phyloP scores from a whole-genome alignment of 192 early-diverging fungal species.

The Thamnidium elegans region DNA sequence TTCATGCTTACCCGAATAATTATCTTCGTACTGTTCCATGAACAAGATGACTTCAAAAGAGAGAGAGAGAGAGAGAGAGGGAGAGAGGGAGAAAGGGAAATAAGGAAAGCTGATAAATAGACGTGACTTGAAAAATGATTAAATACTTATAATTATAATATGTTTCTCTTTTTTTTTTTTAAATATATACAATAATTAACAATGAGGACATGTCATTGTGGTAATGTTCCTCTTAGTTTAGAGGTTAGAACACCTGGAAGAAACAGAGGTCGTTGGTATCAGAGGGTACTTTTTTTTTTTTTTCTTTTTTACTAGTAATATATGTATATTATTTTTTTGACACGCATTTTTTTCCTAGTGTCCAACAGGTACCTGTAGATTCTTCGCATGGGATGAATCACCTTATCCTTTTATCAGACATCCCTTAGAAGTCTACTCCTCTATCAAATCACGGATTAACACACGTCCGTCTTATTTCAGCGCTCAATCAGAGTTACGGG shows the following conservation, averaged over 20 bases:
- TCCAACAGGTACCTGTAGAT: neutral
- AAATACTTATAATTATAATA: too few species aligned
- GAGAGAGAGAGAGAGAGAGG: too few species aligned
- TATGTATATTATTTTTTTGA: neutral
- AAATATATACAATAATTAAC: too few species aligned
- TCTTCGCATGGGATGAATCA: slow-evolving; percentile 19
- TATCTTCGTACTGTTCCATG: too few species aligned
- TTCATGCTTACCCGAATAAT: too few species aligned
- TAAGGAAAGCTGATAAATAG: too few species aligned
- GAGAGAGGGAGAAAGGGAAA: too few species aligned
- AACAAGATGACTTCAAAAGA: too few species aligned
- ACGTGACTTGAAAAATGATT: too few species aligned
- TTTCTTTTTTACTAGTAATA: neutral
- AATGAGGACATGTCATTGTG: neutral
- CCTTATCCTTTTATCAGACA: neutral
- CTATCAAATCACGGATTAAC: neutral
- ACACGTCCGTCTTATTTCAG: neutral
- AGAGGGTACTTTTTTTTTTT: neutral
- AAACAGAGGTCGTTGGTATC: slow-evolving; percentile 16
- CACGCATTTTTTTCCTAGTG: slow-evolving; percentile 14
- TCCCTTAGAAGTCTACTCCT: neutral
- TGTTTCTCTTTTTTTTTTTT: too few species aligned
- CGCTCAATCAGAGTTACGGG: neutral
- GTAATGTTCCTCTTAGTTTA: neutral
- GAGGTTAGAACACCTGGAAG: neutral